Conservation (phyloP, 139 green algal genomes). For the Chlorokybus atmophyticus region DNA sequence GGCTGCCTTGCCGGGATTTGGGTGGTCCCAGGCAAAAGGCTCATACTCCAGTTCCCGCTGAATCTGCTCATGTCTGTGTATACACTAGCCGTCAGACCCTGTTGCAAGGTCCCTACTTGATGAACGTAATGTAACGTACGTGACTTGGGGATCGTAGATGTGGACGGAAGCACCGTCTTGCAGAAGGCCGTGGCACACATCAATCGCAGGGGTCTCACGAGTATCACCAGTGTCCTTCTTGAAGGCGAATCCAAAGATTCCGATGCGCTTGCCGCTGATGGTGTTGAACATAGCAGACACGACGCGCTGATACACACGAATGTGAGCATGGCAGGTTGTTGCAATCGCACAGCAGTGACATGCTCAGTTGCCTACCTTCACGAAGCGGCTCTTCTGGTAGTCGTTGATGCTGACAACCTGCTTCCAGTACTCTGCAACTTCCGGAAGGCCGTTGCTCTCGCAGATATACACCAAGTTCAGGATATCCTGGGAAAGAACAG, state of each 20-base stretch:
- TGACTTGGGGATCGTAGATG: slow-evolving; percentile 77
- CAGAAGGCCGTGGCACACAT: slow-evolving; percentile 82
- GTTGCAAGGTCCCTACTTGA: too few species aligned
- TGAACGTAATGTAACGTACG: too few species aligned
- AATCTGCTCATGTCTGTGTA: slow-evolving; percentile 63
- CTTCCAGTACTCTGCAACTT: slow-evolving; percentile 92
- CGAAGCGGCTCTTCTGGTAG: slow-evolving; percentile 96
- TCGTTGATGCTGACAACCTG: slow-evolving; percentile 84
- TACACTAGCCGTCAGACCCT: too few species aligned
- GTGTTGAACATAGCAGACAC: slow-evolving; percentile 99
- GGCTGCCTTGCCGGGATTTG: slow-evolving; percentile 16
- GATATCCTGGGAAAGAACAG: too few species aligned
- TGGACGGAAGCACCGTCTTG: slow-evolving; percentile 35
- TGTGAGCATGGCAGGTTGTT: too few species aligned
- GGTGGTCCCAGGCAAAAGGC: slow-evolving; percentile 90
- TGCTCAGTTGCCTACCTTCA: slow-evolving; percentile 44
- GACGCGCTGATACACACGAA: slow-evolving; percentile 38
- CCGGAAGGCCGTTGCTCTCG: slow-evolving; percentile 65
- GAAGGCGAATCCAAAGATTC: slow-evolving; percentile 96
- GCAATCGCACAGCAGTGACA: too few species aligned
- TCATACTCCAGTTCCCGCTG: slow-evolving; percentile 58
- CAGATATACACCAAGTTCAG: slow-evolving; percentile 93
- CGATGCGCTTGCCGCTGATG: slow-evolving; percentile 86
- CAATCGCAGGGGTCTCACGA: slow-evolving; percentile 94
- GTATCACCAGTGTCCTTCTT: slow-evolving; percentile 92